phyloP scores from a whole-genome alignment of 805 yeast genomes.

The Suhomyces sp. region DNA sequence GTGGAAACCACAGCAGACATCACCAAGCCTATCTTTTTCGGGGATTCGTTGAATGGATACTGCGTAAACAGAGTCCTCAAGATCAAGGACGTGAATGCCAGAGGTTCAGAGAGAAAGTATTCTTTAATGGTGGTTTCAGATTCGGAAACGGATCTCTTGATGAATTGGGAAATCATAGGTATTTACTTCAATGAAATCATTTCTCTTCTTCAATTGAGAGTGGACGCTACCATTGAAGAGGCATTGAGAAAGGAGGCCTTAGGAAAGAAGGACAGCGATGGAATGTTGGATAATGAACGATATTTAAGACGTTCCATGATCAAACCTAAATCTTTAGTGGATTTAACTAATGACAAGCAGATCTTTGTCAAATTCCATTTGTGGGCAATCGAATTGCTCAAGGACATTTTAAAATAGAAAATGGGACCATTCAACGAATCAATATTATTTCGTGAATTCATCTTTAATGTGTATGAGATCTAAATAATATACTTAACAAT shows the following conservation, averaged over 20 bases:
- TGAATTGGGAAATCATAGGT: slow-evolving; percentile 53
- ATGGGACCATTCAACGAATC: too few relatives aligned
- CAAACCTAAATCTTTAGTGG: slow-evolving; percentile 55
- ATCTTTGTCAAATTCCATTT: slow-evolving; percentile 59
- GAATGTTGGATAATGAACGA: slow-evolving; percentile 42
- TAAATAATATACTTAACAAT: too few relatives aligned
- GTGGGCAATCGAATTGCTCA: slow-evolving; percentile 58
- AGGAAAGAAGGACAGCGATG: slow-evolving; percentile 9
- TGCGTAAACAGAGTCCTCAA: slow-evolving; percentile 62
- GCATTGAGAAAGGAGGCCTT: slow-evolving; percentile 22
- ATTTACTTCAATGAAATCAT: slow-evolving; percentile 32
- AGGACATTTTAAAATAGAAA: slow-evolving; percentile 21
- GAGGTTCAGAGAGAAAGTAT: slow-evolving; percentile 74
- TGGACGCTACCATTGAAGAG: slow-evolving; percentile 12
- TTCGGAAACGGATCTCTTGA: slow-evolving; percentile 50
- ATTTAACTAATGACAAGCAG: slow-evolving; percentile 52
- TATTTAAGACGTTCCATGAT: slow-evolving; percentile 58
- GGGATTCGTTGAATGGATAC: slow-evolving; percentile 60
- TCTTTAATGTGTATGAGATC: too few relatives aligned
- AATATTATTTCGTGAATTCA: too few relatives aligned
- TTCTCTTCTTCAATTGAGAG: slow-evolving; percentile 17
- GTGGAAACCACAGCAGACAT: slow-evolving; percentile 65
- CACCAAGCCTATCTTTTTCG: slow-evolving; percentile 60
- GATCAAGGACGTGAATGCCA: slow-evolving; percentile 60
- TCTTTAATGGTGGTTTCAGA: slow-evolving; percentile 58